phyloP scores from a whole-genome alignment of 805 yeast species.

The Barnettozyma botsteinii region DNA sequence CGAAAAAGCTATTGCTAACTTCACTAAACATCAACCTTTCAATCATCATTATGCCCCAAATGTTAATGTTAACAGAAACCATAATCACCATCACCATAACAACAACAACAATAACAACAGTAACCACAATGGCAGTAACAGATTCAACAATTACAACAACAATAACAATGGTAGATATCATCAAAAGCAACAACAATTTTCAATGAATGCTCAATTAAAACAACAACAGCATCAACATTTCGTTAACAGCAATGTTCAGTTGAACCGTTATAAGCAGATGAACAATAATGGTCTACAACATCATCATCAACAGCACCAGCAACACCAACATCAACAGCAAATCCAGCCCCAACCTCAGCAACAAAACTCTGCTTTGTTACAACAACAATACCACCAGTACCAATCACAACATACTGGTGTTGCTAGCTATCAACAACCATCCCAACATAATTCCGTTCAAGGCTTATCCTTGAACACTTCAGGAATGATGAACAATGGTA shows the following conservation, averaged over 20 bases:
- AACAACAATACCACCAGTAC: slow-evolving; percentile 4
- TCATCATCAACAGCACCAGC: slow-evolving; percentile 6
- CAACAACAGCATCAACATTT: slow-evolving; percentile 24
- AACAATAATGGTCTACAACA: slow-evolving; percentile 6
- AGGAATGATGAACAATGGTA: not conserved
- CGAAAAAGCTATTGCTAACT: slow-evolving; percentile 26
- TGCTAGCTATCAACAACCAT: not conserved
- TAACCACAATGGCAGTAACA: slow-evolving; percentile 4
- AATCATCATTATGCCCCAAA: slow-evolving; percentile 29
- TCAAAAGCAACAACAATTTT: slow-evolving; percentile 11
- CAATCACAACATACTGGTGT: not conserved
- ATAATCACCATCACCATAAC: slow-evolving; percentile 7
- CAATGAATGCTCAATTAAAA: slow-evolving; percentile 21
- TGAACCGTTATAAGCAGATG: slow-evolving; percentile 19
- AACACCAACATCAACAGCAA: slow-evolving; percentile 5
- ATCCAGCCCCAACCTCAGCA: too few relatives aligned
- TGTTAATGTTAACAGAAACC: slow-evolving; percentile 19
- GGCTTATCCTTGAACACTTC: slow-evolving; percentile 1
- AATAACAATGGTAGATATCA: slow-evolving; percentile 4
- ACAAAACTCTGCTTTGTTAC: slow-evolving; percentile 1
- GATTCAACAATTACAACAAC: slow-evolving; percentile 4
- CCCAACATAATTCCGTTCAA: slow-evolving; percentile 2
- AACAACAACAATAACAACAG: slow-evolving; percentile 9
- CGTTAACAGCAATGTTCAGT: slow-evolving; percentile 13
- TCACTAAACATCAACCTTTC: slow-evolving; percentile 27